These are phyloP conservation scores for Evansstolkia leycettana DNA, from an alignment of 495 filamentous ascomycete genomes.

Conservation along the genomic window DNA sequence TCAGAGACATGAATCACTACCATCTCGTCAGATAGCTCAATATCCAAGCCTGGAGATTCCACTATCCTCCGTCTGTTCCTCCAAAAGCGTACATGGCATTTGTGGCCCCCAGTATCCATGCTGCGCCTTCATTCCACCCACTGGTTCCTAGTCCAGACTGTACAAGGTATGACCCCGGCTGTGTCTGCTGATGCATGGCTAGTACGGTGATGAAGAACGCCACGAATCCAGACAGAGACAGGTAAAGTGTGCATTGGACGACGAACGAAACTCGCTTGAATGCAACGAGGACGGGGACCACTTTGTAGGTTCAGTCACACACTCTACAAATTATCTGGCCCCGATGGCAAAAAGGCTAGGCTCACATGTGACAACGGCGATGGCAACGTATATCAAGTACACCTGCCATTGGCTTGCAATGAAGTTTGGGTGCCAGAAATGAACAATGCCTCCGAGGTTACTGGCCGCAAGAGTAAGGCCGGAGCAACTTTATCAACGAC, in stretches of 20 bases:
- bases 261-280: slow-evolving; percentile 7
- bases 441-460: too few species aligned
- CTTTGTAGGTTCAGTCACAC: too few species aligned
- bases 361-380: too few species aligned
- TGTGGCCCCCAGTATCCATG: slow-evolving; percentile 23
- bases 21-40: too few species aligned
- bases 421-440: slow-evolving; percentile 12
- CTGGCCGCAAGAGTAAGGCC: too few species aligned
- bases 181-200: slow-evolving; percentile 9
- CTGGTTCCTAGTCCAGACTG: slow-evolving; percentile 7
- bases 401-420: slow-evolving; percentile 15
- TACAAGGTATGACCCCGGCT: slow-evolving; percentile 7
- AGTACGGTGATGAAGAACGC: slow-evolving; percentile 12
- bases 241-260: slow-evolving; percentile 8
- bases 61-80: slow-evolving; percentile 18
- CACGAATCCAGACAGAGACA: slow-evolving; percentile 12
- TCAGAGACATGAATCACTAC: slow-evolving; percentile 15
- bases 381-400: slow-evolving; percentile 17
- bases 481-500: too few species aligned
- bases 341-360: too few species aligned
- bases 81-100: slow-evolving; percentile 22
- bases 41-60: too few species aligned
- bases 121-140: slow-evolving; percentile 21
- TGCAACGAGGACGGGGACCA: too few species aligned
- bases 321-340: too few species aligned